Base-by-base conservation (phyloP, 306 rosid species). In the Ormosia semicastrata region DNA sequence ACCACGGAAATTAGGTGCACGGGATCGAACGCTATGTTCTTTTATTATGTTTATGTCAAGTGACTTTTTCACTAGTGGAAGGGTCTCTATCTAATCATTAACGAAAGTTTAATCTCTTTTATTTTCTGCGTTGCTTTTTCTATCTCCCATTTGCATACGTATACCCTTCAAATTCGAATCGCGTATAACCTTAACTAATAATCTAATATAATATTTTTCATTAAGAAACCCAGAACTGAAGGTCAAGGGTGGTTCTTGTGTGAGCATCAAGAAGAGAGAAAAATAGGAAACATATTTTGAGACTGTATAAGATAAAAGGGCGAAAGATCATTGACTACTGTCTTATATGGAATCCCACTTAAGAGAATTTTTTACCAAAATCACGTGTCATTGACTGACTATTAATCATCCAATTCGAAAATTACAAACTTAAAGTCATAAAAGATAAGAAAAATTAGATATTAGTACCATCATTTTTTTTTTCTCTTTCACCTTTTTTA, bases 11-110 rank as follows among this genome's bases (percentile, higher is more conserved):
- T 76, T 24, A 40, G 62, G 71, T 37, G 53, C 85, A 79, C 82
- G 78, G 76, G 90, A 85, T 65, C 14, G 74, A 82, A 80, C 76
- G 82, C 41, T 30, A 39, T 50, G 57, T 76, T 84, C 32, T 56
- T 44, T 78, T 71, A 71, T 79, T 58, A 7, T 86, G 77, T 32
- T 62, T 37, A 69, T 71, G 64, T 84, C 75, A 70, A 57, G 24
- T 62, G 37, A 50, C 64, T 66, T 59, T 85, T 58, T 54, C 78
- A 39, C 82, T 69, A 73, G 88, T 82, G 88, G 81, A 58, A 68
- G 70, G 39, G 85, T 84, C 90, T 80, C 81, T 70, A 75, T 80
- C 89, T 83, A 78, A 86, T 86, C 75, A 81, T 86, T 70, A 76
- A 77, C 75, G 49, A 47, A 76, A 36, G 49, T 32, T 71, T 34